A percentile compares a stretch with the other conserved stretches of the same genome.
phyloP scores from a whole-genome alignment of 352 stramenopile species.

The Paralagenidium karlingii region DNA sequence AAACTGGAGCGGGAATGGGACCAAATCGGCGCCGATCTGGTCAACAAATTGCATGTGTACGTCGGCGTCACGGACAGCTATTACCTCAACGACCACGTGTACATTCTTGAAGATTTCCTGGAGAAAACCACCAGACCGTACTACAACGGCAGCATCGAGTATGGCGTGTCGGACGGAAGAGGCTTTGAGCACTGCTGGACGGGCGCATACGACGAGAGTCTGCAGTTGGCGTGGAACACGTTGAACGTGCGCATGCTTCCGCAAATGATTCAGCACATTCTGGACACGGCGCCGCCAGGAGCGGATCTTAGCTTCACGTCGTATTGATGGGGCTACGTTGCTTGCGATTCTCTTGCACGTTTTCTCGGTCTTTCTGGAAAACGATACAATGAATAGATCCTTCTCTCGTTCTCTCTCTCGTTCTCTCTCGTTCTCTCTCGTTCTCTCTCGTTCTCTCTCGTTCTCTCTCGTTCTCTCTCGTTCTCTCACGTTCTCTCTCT shows the following conservation, averaged over 20 bases:
- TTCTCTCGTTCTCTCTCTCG: too few species aligned
- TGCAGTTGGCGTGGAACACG: constrained; percentile 57
- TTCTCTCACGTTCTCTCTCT: too few species aligned
- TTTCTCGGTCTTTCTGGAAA: too few species aligned
- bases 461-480: too few species aligned
- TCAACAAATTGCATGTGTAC: constrained; percentile 68
- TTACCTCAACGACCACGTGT: constrained; percentile 64
- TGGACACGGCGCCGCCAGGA: constrained; percentile 19
- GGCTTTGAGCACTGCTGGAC: constrained; percentile 72
- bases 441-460: too few species aligned
- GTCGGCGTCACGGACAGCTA: constrained; percentile 65
- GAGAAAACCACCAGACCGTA: constrained; percentile 41
- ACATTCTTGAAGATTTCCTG: constrained; percentile 52
- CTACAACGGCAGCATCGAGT: constrained; percentile 64
- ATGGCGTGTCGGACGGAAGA: constrained; percentile 46
- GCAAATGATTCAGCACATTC: constrained; percentile 50
- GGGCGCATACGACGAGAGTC: constrained; percentile 48
- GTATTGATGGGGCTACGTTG: too few species aligned
- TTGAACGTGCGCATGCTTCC: constrained; percentile 64
- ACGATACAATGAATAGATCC: too few species aligned
- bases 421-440: too few species aligned
- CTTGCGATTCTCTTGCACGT: too few species aligned
- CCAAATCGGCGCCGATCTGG: constrained; percentile 36
- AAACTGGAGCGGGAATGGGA: constrained; percentile 64
- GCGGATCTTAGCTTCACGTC: constrained; percentile 41